phyloP scores from a whole-genome alignment of 2,329 filamentous ascomycete genomes.

The Diplocarpon mali region DNA sequence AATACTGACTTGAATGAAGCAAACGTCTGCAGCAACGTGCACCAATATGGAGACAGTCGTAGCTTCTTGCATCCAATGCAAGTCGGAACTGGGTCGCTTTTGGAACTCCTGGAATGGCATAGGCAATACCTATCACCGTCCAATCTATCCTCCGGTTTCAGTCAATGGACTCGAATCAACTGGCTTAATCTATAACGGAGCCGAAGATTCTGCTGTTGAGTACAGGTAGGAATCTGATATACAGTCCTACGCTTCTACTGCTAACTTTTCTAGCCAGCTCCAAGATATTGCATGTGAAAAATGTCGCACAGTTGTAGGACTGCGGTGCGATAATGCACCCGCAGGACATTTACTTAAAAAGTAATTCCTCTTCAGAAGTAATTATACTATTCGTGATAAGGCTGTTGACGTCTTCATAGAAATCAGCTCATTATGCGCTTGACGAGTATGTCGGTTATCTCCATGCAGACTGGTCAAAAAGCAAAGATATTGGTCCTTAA shows the following conservation, averaged over 20 bases:
- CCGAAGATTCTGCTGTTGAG: conserved; percentile 17
- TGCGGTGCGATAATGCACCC: conserved; percentile 24
- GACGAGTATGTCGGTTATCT: conserved; percentile 18
- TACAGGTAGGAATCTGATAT: conserved; percentile 16
- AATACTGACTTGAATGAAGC: too few species aligned
- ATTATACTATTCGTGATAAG: not conserved
- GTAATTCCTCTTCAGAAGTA: conserved; percentile 7
- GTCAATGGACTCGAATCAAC: conserved; percentile 17
- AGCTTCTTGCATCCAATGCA: conserved; percentile 23
- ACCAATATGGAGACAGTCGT: conserved; percentile 18
- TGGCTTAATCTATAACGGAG: conserved; percentile 18
- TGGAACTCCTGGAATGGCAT: conserved; percentile 25
- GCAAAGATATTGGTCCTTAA: conserved; percentile 16
- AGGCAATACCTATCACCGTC: conserved; percentile 25
- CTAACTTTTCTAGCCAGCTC: conserved; percentile 15
- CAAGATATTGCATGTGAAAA: conserved; percentile 23
- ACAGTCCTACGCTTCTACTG: not conserved
- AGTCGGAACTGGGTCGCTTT: conserved; percentile 20
- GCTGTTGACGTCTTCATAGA: conserved; percentile 9
- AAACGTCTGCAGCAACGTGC: not conserved
- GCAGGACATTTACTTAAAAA: conserved; percentile 22
- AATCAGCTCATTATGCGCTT: conserved; percentile 24
- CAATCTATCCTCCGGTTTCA: conserved; percentile 16
- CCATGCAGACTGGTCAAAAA: conserved; percentile 15
- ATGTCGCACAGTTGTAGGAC: conserved; percentile 20